Percentiles rank a stretch among this genome's conserved stretches.
Evolutionary conservation across 495 filamentous ascomycete genomes (phyloP).

Genomic region (Xylaria bambusicola): DNA sequence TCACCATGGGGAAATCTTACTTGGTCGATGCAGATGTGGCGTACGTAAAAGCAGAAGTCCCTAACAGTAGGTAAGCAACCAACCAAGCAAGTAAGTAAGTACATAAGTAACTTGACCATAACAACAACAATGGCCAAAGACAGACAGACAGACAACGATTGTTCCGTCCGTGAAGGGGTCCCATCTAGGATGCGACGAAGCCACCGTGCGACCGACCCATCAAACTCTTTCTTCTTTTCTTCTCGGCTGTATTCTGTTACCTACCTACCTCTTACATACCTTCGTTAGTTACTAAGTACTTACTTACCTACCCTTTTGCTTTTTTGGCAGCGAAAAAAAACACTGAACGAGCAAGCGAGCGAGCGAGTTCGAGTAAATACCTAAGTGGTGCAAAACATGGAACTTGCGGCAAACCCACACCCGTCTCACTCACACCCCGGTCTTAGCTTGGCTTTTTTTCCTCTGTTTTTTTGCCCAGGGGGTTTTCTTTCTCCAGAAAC

Average conservation of each 20-base stretch:
- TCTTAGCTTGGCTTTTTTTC: neutral
- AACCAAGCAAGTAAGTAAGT: too few relatives aligned
- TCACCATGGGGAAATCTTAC: too few relatives aligned
- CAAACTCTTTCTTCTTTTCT: neutral
- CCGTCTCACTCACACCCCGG: neutral
- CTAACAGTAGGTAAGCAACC: conserved; percentile 9
- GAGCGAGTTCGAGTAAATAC: too few relatives aligned
- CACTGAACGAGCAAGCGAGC: neutral
- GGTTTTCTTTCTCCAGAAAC: conserved; percentile 6
- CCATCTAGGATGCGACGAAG: conserved; percentile 14
- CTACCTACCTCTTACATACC: too few relatives aligned
- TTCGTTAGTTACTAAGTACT: neutral
- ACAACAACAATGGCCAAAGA: neutral
- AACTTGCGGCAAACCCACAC: neutral
- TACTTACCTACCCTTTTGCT: conserved; percentile 7
- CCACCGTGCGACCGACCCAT: conserved; percentile 20
- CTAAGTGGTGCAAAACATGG: neutral
- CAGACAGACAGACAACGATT: too few relatives aligned
- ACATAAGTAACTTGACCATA: neutral
- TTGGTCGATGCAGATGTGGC: neutral
- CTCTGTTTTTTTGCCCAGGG: too few relatives aligned
- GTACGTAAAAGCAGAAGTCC: neutral
- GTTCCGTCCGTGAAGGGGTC: neutral
- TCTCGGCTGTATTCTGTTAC: too few relatives aligned
- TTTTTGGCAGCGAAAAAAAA: conserved; percentile 6